Evolutionary conservation across 495 filamentous ascomycete species (phyloP).

Genomic region (Aspergillus baeticus): DNA sequence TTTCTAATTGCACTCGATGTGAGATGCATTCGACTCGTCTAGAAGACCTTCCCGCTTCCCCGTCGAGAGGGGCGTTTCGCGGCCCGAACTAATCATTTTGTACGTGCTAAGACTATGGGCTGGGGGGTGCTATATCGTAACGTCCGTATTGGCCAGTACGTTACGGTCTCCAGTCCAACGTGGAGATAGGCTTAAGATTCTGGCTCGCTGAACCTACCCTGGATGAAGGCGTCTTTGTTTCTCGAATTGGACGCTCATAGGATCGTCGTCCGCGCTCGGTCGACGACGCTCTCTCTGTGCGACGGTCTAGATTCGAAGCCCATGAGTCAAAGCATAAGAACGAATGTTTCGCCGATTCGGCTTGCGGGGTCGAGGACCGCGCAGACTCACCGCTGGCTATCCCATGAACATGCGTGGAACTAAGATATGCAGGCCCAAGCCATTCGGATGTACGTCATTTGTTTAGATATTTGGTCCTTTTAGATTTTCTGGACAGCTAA

Average conservation of each 20-base stretch:
- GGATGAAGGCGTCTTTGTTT: not conserved
- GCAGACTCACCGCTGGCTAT: not conserved
- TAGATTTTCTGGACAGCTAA: not conserved
- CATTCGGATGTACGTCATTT: not conserved
- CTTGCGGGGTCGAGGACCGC: not conserved
- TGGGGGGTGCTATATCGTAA: conserved; percentile 1
- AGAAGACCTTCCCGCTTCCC: conserved; percentile 8
- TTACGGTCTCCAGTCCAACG: not conserved
- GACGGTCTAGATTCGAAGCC: not conserved
- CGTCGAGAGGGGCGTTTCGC: not conserved
- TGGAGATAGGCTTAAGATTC: not conserved
- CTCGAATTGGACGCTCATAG: not conserved
- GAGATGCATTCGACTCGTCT: conserved; percentile 7
- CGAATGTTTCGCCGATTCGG: not conserved
- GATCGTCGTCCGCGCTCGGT: not conserved
- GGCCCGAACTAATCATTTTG: conserved; percentile 3
- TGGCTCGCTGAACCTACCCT: not conserved
- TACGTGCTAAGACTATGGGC: conserved; percentile 3
- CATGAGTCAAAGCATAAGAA: not conserved
- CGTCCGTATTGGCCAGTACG: conserved; percentile 4
- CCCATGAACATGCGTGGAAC: not conserved
- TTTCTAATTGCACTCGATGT: conserved; percentile 3
- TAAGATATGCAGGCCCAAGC: conserved; percentile 1
- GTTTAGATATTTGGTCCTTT: not conserved
- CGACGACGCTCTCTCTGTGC: not conserved